Conservation (phyloP, 208 protist genomes). For the Lotmaria passim region DNA sequence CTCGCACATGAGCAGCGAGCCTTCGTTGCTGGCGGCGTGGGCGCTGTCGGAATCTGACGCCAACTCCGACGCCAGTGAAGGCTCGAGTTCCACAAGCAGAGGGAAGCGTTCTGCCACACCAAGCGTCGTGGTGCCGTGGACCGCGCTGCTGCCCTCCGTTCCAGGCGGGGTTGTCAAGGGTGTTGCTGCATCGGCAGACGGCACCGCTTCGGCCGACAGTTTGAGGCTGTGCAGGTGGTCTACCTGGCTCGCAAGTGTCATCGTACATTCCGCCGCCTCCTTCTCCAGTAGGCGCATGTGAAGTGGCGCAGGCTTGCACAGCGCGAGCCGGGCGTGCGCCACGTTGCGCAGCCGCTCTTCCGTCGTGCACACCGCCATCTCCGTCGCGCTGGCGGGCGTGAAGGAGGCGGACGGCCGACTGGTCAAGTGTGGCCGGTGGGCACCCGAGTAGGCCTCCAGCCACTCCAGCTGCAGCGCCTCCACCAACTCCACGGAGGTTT, state of each 20-base stretch:
- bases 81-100: conserved; percentile 31
- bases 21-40: conserved; percentile 3
- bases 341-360: conserved; percentile 36
- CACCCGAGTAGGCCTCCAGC: conserved; percentile 31
- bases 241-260: conserved; percentile 4
- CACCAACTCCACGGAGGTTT: conserved; percentile 22
- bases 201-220: background rate
- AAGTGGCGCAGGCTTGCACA: conserved; percentile 23
- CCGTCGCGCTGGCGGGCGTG: conserved; percentile 8
- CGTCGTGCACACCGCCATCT: conserved; percentile 38
- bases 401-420: background rate
- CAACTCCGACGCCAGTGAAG: conserved; percentile 4
- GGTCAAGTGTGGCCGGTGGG: conserved; percentile 15
- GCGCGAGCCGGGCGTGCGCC: conserved; percentile 23
- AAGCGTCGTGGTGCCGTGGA: background rate
- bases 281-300: conserved; percentile 22
- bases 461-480: conserved; percentile 39
- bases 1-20: conserved; percentile 25
- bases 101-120: conserved; percentile 10
- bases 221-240: conserved; percentile 12
- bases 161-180: background rate
- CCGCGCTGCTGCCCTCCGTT: background rate
- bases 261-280: conserved; percentile 6
- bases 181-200: background rate
- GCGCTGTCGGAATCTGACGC: background rate